These are phyloP conservation scores for Ocimum tenuiflorum DNA, from an alignment of 257 asterid species.

Conservation along the genomic window DNA sequence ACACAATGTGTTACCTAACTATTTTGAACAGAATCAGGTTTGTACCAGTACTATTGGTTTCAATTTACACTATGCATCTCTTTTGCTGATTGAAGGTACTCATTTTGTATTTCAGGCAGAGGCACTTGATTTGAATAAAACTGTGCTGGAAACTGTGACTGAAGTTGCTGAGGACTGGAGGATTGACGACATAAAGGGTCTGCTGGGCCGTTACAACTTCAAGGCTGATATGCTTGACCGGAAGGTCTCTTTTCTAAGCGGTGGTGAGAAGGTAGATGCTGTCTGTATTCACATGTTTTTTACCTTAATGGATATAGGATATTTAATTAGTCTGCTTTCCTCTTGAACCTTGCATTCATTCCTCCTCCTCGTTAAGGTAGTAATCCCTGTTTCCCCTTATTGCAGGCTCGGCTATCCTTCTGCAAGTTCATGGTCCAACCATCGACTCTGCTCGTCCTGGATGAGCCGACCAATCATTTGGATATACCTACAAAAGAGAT, in stretches of 20 bases:
- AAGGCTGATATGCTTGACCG: conserved; percentile 88
- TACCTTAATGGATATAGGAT: too few relatives aligned
- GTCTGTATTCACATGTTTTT: too few relatives aligned
- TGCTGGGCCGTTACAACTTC: conserved; percentile 87
- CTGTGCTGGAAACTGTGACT: conserved; percentile 73
- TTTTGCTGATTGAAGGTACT: neutral
- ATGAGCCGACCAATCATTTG: conserved; percentile 95
- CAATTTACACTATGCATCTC: neutral
- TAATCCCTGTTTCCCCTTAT: neutral
- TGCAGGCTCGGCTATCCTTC: conserved; percentile 96
- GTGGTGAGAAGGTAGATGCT: conserved; percentile 93
- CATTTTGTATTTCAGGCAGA: conserved; percentile 58
- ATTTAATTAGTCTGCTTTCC: too few relatives aligned
- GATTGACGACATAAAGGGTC: conserved; percentile 91
- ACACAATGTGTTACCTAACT: conserved; percentile 86
- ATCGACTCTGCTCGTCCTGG: conserved; percentile 83
- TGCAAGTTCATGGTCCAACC: conserved; percentile 99
- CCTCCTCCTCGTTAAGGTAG: too few relatives aligned
- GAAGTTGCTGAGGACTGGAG: conserved; percentile 98
- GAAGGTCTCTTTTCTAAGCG: conserved; percentile 87
- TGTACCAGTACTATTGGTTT: neutral
- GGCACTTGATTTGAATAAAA: conserved; percentile 85
- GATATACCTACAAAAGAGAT: conserved; percentile 97
- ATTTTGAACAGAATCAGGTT: conserved; percentile 99
- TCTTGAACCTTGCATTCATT: neutral